Base-by-base conservation (phyloP, 176 grass and related monocot species). In the Carex kokanica region DNA sequence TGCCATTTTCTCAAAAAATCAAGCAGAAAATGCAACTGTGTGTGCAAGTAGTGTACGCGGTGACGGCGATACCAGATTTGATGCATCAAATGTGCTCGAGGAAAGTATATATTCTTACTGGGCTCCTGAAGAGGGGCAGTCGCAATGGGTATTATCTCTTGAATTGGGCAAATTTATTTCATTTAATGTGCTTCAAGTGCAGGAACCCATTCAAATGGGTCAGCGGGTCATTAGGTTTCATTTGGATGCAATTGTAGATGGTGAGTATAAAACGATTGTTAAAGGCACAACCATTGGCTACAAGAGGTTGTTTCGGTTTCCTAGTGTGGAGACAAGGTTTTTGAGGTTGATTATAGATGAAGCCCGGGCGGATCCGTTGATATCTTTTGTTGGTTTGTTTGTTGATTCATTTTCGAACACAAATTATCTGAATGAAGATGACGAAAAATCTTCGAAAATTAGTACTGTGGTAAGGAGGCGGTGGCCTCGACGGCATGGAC, bases 171-270 rank as follows among this genome's bases (percentile, higher is more conserved):
- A 23, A 61, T 84, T 79, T 63, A 34, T 78, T 68, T 88, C 89
- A 21, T 98, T 98, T 85, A 95, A 95, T 60, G 60, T 95, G 69
- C 81, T 98, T 29, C 95, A 91, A 75, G 73, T 93, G 60, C 95
- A 98, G 86, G 95, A 98, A 59, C 95, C 95, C 71, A 91, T 98
- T 86, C 91, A 98, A 65, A 86, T 95, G 93, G 95, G 95, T 40
- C 95, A 98, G 80, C 95, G 95, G 57, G 86, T 95, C 9, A 88
- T 93, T 4, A 47, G 85, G 74, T 98, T 98, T 43, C 91, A 93
- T 74, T 81, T 95, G 71, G 91, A 90, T 78, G 81, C 84, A 64
- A 57, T 93, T 64, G 63, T 64, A 53, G 68, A 85, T 84, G 84
- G 79, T 57, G 69, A 83, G 25, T 98, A 91, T 89, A 82, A 87